A percentile compares a stretch with the other conserved stretches of the same genome.
Evolutionary conservation across 495 filamentous ascomycete species (phyloP).

Genomic region (Lasiosphaeris hirsuta): DNA sequence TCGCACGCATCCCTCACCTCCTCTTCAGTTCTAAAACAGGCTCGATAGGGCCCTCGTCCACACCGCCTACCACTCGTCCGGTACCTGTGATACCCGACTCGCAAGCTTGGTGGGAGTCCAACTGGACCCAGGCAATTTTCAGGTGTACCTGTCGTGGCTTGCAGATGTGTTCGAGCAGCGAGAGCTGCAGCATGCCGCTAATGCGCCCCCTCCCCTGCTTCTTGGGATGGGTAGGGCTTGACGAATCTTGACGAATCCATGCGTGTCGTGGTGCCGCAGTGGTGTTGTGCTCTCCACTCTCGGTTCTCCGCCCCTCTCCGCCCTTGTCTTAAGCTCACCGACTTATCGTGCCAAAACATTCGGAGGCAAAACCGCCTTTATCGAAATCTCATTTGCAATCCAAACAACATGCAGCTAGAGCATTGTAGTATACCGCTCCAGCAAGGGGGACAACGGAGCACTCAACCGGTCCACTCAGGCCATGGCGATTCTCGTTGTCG

Average conservation of each 20-base stretch:
- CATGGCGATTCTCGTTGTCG: neutral
- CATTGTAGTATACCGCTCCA: neutral
- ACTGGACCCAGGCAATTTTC: conserved; percentile 17
- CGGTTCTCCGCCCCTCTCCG: conserved; percentile 11
- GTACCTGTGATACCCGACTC: conserved; percentile 17
- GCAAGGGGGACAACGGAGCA: neutral
- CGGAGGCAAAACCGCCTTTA: conserved; percentile 19
- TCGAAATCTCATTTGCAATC: conserved; percentile 13
- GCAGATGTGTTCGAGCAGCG: conserved; percentile 20
- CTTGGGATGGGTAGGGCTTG: conserved; percentile 14
- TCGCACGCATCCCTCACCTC: conserved; percentile 1
- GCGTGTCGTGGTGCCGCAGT: conserved; percentile 7
- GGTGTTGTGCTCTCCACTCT: conserved; percentile 8
- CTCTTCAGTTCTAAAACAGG: conserved; percentile 1
- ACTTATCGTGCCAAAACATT: conserved; percentile 28
- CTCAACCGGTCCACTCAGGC: neutral
- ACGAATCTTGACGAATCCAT: conserved; percentile 15
- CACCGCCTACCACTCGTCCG: conserved; percentile 32
- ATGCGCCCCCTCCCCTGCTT: conserved; percentile 26
- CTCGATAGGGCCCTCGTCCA: conserved; percentile 1
- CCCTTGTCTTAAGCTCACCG: conserved; percentile 34
- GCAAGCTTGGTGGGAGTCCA: conserved; percentile 11
- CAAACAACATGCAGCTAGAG: conserved; percentile 16
- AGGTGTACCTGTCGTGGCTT: conserved; percentile 29
- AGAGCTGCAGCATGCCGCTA: conserved; percentile 27